Evolutionary conservation across 306 rosid genomes (phyloP).

Genomic region (peach (Prunus persica)): DNA sequence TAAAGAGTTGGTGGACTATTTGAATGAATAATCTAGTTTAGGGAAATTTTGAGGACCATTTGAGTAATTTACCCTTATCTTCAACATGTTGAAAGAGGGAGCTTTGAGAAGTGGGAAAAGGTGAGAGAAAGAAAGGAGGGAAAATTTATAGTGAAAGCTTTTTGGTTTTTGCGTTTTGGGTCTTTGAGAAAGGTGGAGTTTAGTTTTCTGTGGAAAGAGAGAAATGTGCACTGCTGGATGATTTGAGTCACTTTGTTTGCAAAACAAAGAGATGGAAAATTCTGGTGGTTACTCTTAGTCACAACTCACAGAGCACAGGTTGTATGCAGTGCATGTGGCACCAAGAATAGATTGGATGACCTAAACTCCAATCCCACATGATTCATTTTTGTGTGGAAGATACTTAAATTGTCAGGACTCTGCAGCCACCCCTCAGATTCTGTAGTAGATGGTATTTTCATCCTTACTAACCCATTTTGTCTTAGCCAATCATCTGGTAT

Average conservation of each 20-base stretch:
- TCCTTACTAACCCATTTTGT: not conserved
- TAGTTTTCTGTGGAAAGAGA: not conserved
- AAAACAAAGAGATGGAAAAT: not conserved
- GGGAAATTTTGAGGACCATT: no score
- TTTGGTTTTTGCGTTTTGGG: not conserved
- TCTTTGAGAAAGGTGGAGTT: not conserved
- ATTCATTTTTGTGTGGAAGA: no score
- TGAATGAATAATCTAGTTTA: no score
- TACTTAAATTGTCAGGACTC: not conserved
- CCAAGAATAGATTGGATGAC: not conserved
- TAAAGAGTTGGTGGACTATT: no score
- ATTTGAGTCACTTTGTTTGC: not conserved
- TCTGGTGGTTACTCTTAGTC: not conserved
- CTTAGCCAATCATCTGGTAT: not conserved
- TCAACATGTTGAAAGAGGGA: slow-evolving; percentile 16
- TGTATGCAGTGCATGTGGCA: not conserved
- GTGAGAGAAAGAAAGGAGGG: not conserved
- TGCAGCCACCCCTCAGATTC: not conserved
- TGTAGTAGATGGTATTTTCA: not conserved
- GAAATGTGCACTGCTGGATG: not conserved
- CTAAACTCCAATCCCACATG: no score
- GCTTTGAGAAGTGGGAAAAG: not conserved
- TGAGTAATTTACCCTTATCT: not conserved
- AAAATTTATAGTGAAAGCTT: not conserved
- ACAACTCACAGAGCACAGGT: not conserved